These are phyloP conservation scores for barrel medic (Medicago truncatula) DNA, from an alignment of 306 rosid species.

Conservation along the genomic window DNA sequence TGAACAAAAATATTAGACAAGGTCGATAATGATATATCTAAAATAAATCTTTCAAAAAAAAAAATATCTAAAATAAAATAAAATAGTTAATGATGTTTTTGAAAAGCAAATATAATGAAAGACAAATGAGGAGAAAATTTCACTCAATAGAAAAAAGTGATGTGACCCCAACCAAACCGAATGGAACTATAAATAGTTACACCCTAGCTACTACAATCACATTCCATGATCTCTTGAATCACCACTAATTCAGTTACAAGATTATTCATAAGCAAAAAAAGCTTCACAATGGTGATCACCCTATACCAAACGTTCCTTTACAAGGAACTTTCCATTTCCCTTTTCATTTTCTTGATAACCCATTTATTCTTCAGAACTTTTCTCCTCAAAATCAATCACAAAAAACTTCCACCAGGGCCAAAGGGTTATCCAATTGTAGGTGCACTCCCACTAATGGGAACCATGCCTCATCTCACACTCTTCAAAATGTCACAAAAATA, in stretches of 20 bases:
- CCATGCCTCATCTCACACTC: constrained; percentile 43
- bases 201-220: background rate
- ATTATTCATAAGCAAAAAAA: background rate
- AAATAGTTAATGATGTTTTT: background rate
- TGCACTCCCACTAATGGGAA: constrained; percentile 42
- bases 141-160: background rate
- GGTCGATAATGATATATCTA: no score
- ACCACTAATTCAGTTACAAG: background rate
- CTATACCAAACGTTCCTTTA: constrained; percentile 10
- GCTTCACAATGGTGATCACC: background rate
- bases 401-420: constrained; percentile 42
- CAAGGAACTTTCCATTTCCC: background rate
- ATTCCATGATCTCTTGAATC: background rate
- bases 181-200: background rate
- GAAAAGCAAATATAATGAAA: background rate
- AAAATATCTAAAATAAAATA: no score
- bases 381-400: background rate
- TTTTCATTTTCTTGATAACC: constrained; percentile 32
- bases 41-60: no score
- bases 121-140: background rate
- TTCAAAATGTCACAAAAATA: constrained; percentile 42
- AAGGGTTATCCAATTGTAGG: constrained; percentile 37
- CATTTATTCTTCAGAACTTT: background rate
- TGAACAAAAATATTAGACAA: no score
- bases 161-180: background rate